Base-by-base conservation (phyloP, 2,329 filamentous ascomycete genomes). In the Botryotinia narcissicola region DNA sequence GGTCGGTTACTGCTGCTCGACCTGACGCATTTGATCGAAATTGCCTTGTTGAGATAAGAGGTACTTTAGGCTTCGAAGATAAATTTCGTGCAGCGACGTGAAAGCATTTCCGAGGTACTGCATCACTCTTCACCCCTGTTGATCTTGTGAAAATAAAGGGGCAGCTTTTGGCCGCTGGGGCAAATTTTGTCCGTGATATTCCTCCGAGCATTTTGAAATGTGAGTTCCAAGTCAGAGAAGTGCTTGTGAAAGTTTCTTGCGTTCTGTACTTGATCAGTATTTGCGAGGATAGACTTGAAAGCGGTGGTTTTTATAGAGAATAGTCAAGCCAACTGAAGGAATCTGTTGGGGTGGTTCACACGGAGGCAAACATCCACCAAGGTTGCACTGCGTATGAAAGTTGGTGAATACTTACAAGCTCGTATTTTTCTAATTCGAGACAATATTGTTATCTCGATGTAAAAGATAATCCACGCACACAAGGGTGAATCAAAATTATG, bases 21-120 rank as follows among this genome's bases (percentile, higher is more conserved):
- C 63, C 71, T 73, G 71, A 59, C 20, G 63, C 71, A 73, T 73
- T 73, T 51, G 71, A 69, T 44, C 51, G 71, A 61, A 73, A 73
- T 37, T 60, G 42, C 37, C 71, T 69, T 60, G 29, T 73, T 25
- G 71, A 57, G 40, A 69, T 60, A 20, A 69, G 46, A 22, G 70
- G 70, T 57, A 67, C 25, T 48, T 35, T 72, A 42, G 64, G 40
- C 37, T 37, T 69, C 40, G 63, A 73, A 29, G 51, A 60, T n/a
- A 44, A 48, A 32, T 48, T 59, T 60, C 63, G 42, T 44, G 20
- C 32, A 16, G 71, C 57, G 46, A 46, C 37, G 37, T 68, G 62
- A 51, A 48, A 25, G 32, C 35, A 57, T 42, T 57, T 54, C 37
- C 48, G 37, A 69, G 66, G 66, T 57, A 69, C 66, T 57, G 66